These are phyloP conservation scores for Fusarium sororula DNA, from an alignment of 2,329 filamentous ascomycete genomes.

Conservation along the genomic window DNA sequence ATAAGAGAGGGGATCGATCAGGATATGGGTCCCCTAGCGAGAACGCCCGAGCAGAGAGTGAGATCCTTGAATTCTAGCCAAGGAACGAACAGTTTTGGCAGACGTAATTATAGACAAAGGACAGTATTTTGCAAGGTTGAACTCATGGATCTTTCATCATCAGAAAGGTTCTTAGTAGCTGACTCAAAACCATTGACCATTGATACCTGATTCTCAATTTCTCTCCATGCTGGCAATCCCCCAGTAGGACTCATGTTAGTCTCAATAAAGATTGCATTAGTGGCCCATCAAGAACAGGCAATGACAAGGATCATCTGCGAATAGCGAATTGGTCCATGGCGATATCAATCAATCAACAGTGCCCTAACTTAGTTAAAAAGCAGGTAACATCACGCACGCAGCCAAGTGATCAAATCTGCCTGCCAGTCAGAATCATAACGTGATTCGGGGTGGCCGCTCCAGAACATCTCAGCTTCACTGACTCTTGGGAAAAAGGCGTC, in stretches of 20 bases:
- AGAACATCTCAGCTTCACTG: not conserved
- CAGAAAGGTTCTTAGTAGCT: not conserved
- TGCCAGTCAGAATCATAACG: conserved; percentile 6
- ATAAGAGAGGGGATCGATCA: conserved; percentile 13
- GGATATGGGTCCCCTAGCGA: conserved; percentile 7
- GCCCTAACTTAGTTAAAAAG: not conserved
- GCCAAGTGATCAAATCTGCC: conserved; percentile 28
- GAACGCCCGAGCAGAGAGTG: not conserved
- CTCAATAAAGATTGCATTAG: not conserved
- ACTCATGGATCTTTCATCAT: not conserved
- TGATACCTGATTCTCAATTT: not conserved
- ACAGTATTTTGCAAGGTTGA: not conserved
- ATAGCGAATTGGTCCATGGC: conserved; percentile 9
- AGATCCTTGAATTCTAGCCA: not conserved
- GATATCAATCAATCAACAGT: conserved; percentile 10
- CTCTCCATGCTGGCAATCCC: not conserved
- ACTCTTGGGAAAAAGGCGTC: not conserved
- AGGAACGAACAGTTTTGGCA: conserved; percentile 3
- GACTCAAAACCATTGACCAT: not conserved
- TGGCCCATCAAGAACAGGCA: conserved; percentile 5
- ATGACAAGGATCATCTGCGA: conserved; percentile 3
- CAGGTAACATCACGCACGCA: conserved; percentile 20
- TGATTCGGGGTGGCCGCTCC: conserved; percentile 29
- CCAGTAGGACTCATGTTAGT: not conserved
- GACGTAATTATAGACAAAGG: not conserved